Base-by-base conservation (phyloP, 2,329 filamentous ascomycete genomes). In the Fusarium heterosporum region DNA sequence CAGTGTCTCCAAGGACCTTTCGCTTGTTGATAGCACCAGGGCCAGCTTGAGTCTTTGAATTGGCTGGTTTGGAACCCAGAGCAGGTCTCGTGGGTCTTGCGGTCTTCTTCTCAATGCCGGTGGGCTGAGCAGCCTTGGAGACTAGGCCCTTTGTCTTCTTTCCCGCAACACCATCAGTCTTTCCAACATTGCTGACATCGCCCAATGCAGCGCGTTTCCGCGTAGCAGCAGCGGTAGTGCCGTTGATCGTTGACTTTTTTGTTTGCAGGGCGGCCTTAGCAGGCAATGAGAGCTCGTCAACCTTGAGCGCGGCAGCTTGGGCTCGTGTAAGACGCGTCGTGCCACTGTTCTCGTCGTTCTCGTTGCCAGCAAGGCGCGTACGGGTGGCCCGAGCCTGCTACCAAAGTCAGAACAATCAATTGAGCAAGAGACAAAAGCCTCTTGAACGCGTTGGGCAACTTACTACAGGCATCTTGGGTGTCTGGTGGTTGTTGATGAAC, bases 111-210 rank as follows among this genome's bases (percentile, higher is more conserved):
- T 68, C 64, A 55, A 97, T 84, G 61, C 93, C 92, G n/a, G 89
- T 91, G 57, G 92, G 89, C 75, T 94, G 90, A 52, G 90, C 87
- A 57, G 90, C 87, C 82, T 97, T 97, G 46, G 93, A 93, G 39
- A 93, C 87, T 28, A 94, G 82, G 55, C 89, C 89, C 75, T 83
- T 84, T 39, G 83, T 81, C 84, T 97, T 97, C 85, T 96, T 97
- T 70, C 85, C 87, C 55, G 92, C 91, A 65, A 84, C 82, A 8
- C 80, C 84, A 53, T 92, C 91, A 46, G 86, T 85, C 79, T 97
- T 98, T 73, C 89, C 89, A 67, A 97, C 91, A 81, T 99, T 99
- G 87, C 93, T 98, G 72, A 97, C 91, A 82, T 99, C 96, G 59
- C 92, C 93, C 36, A 99, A 86, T 47, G 93, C 94, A 73, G 91